Evolutionary conservation across 768 basidiomycete species (phyloP).

Genomic region (Naematelia encephala): DNA sequence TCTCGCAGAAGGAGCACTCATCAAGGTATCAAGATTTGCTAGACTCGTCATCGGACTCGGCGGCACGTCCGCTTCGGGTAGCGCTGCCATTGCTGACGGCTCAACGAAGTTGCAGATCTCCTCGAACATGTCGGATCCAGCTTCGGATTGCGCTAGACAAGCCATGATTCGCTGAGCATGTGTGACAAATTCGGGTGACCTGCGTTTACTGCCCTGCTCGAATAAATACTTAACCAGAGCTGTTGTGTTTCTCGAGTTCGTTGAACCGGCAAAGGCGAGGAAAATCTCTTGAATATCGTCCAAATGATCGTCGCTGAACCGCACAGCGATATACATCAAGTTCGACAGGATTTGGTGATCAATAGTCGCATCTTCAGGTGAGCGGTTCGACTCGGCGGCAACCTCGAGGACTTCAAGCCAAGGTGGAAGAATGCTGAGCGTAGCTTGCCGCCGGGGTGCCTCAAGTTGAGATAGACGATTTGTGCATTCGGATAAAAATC

Average conservation of each 20-base stretch:
- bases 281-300: conserved; percentile 79
- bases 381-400: conserved; percentile 35
- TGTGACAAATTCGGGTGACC: conserved; percentile 69
- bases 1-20: conserved; percentile 53
- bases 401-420: conserved; percentile 79
- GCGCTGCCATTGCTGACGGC: conserved; percentile 75
- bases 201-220: conserved; percentile 81
- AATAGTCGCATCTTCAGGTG: conserved; percentile 57
- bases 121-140: conserved; percentile 70
- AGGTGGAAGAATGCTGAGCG: conserved; percentile 74
- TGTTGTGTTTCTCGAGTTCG: conserved; percentile 61
- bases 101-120: conserved; percentile 82
- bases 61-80: conserved; percentile 55
- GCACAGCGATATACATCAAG: conserved; percentile 74
- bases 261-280: conserved; percentile 69
- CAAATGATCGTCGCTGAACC: conserved; percentile 68
- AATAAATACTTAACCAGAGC: conserved; percentile 77
- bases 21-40: conserved; percentile 53
- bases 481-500: conserved; percentile 68
- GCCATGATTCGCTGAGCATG: conserved; percentile 79
- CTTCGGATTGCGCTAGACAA: conserved; percentile 71
- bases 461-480: conserved; percentile 67
- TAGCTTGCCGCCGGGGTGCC: conserved; percentile 56
- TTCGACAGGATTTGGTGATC: conserved; percentile 65
- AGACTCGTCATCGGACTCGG: conserved; percentile 54